Conservation (phyloP, 1,139 yeast species). For the Blastobotrys persicus region DNA sequence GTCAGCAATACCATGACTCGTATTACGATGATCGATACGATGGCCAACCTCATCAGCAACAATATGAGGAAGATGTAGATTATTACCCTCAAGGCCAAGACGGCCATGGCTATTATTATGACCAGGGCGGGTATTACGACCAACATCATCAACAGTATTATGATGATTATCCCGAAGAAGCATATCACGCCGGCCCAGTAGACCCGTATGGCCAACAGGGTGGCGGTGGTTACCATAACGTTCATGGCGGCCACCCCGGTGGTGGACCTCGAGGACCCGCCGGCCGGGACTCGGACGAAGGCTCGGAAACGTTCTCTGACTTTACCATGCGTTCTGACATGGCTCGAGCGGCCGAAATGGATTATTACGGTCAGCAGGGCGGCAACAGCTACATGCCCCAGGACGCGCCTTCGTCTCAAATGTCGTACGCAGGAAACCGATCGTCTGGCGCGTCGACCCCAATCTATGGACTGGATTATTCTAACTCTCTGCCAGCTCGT, state of each 20-base stretch:
- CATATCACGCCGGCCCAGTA: conserved; percentile 35
- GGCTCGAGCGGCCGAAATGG: conserved; percentile 40
- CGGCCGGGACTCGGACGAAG: conserved; percentile 36
- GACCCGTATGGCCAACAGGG: conserved; percentile 37
- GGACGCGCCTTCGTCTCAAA: conserved; percentile 36
- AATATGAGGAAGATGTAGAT: conserved; percentile 29
- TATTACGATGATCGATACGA: conserved; percentile 39
- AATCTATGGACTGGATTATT: conserved; percentile 84
- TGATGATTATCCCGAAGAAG: conserved; percentile 39
- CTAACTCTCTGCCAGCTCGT: conserved; percentile 47
- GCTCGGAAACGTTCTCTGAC: conserved; percentile 44
- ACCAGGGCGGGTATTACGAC: conserved; percentile 29
- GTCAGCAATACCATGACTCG: conserved; percentile 28
- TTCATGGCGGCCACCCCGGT: conserved; percentile 25
- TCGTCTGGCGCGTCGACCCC: conserved; percentile 97
- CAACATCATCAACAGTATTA: conserved; percentile 36
- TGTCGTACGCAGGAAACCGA: conserved; percentile 72
- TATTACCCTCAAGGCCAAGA: conserved; percentile 33
- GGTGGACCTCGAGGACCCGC: conserved; percentile 26
- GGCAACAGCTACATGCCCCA: conserved; percentile 22
- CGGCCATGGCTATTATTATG: conserved; percentile 30
- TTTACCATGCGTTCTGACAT: conserved; percentile 45
- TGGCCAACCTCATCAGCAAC: conserved; percentile 25
- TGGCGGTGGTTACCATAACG: conserved; percentile 28
- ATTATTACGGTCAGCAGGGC: conserved; percentile 39